Evolutionary conservation across 73 alveolate species (phyloP), one percentile per base, ranked within the genome.

Genomic region (Stentor coeruleus): DNA sequence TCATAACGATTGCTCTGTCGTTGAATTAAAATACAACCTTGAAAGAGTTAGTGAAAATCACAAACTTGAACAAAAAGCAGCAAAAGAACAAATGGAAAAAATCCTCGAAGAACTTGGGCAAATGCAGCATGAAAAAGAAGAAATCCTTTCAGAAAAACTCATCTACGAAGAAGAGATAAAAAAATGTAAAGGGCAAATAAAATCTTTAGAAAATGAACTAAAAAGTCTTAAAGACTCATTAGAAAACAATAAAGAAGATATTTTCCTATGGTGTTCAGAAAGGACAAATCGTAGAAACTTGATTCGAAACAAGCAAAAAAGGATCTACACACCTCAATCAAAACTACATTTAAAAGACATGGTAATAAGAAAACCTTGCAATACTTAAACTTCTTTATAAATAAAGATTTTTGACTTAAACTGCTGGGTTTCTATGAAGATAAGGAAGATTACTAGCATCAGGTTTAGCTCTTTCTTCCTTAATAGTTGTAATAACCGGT

Each of bases 391-490:
- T n/a, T 11, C 15, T 38, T 15, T 14, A 77, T 14, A 35, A 14
- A 14, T 35, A 74, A n/a, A 11, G 35, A 66, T 59, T 14, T 59
- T 55, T 30, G 15, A 39, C 40, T 93, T 93, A 93, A 85, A 91
- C 89, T 6, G 98, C 98, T 30, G 98, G 98, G 80, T 92, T 92
- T 82, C 96, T 90, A 74, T 94, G 98, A 82, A 94, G 82, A 84
- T 94, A 94, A 40, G 98, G 98, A 39, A 94, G 83, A 79, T 93
- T 92, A 38, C 93, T 91, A 31, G 95, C 89, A 86, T 93, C 97
- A n/a, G 35, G 57, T 4, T 85, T 89, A 39, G 58, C 88, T 39
- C 83, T 87, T 85, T 73, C 89, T 39, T 91, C 95, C 74, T 90
- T 92, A n/a, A 94, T 85, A 3, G 81, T 85, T n/a, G 95, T 77